Conservation (phyloP, 1,284 basidiomycete species). For the Coniophora puteana region DNA sequence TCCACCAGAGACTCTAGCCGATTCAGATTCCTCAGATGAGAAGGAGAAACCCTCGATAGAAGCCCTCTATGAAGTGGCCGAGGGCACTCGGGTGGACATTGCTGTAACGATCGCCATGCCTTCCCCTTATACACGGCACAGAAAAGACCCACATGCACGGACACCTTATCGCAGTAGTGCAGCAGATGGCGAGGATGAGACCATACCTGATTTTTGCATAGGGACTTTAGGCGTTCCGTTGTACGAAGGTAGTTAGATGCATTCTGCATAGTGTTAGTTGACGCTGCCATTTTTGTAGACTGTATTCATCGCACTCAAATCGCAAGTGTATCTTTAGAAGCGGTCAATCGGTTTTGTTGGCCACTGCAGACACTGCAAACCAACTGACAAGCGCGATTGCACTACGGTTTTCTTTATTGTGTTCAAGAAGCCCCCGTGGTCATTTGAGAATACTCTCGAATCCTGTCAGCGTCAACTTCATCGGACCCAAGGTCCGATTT, state of each 20-base stretch:
- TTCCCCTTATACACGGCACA: slow-evolving; percentile 13
- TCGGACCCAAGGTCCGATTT: too few species aligned
- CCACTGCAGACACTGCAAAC: background rate
- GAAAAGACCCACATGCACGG: slow-evolving; percentile 1
- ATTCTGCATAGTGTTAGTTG: background rate
- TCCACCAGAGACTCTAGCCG: slow-evolving; percentile 1
- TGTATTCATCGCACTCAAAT: background rate
- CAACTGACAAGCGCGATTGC: slow-evolving; percentile 3
- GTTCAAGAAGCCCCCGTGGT: too few species aligned
- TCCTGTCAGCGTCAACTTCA: too few species aligned
- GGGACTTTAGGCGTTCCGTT: slow-evolving; percentile 20
- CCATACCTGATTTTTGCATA: slow-evolving; percentile 26
- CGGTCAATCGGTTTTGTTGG: background rate
- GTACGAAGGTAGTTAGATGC: slow-evolving; percentile 3
- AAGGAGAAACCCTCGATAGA: background rate
- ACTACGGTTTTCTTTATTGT: background rate
- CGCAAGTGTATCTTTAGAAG: background rate
- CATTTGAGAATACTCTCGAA: too few species aligned
- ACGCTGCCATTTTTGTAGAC: background rate
- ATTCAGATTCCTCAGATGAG: background rate
- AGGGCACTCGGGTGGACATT: slow-evolving; percentile 26
- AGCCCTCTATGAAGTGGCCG: background rate
- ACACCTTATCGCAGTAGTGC: slow-evolving; percentile 2
- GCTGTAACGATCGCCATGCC: slow-evolving; percentile 43
- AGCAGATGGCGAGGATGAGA: background rate